Conservation (phyloP, 148 eudicot genomes). For the Polygonum aviculare region DNA sequence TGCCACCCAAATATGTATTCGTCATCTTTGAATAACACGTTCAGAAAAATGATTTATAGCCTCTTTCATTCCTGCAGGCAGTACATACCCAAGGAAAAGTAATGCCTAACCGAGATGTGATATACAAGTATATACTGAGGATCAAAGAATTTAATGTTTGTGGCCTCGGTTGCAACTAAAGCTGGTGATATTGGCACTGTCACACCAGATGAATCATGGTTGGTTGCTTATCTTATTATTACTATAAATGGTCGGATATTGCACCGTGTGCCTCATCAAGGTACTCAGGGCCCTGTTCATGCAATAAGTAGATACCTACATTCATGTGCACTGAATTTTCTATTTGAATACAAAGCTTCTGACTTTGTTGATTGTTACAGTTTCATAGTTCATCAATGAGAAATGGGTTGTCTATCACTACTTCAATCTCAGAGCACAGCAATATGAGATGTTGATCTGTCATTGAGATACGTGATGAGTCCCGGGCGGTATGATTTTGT, state of each 20-base stretch:
- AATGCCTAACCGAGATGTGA: conserved; percentile 71
- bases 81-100: conserved; percentile 98
- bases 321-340: not conserved
- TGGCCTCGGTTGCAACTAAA: too few species aligned
- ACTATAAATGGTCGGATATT: too few species aligned
- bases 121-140: conserved; percentile 90
- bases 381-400: conserved; percentile 85
- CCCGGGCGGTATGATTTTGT: conserved; percentile 73
- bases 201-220: too few species aligned
- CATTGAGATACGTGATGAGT: conserved; percentile 92
- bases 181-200: too few species aligned
- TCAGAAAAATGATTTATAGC: not conserved
- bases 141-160: conserved; percentile 79
- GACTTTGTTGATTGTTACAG: not conserved
- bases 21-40: not conserved
- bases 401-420: conserved; percentile 99
- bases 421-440: conserved; percentile 90
- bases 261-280: too few species aligned
- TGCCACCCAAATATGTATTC: too few species aligned
- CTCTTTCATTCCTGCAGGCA: conserved; percentile 37
- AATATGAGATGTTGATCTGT: conserved; percentile 99
- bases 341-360: conserved; percentile 1
- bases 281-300: too few species aligned
- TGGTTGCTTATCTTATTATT: too few species aligned
- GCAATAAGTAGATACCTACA: conserved; percentile 57